Conservation (phyloP, 179 eudicot genomes). For the Gypsophila paniculata region DNA sequence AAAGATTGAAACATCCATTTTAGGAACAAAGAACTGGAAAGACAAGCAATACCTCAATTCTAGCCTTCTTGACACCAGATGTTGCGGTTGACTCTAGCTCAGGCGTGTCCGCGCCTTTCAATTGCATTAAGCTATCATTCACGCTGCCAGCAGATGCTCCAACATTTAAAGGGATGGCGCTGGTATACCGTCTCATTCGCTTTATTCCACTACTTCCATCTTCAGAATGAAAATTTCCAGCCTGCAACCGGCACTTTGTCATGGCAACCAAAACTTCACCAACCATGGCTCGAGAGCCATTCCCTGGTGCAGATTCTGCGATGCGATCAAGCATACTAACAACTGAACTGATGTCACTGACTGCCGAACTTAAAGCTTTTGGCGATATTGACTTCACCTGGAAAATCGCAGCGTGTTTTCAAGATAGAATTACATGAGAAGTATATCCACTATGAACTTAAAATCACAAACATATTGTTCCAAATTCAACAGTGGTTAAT, state of each 20-base stretch:
- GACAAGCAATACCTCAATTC: slow-evolving; percentile 52
- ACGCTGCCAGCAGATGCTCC: slow-evolving; percentile 66
- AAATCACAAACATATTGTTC: not conserved
- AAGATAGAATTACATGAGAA: not conserved
- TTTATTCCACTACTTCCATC: slow-evolving; percentile 70
- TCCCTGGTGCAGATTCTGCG: slow-evolving; percentile 97
- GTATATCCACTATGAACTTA: not conserved
- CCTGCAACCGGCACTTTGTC: slow-evolving; percentile 95
- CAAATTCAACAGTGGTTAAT: not conserved
- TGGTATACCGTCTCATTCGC: slow-evolving; percentile 80
- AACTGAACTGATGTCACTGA: slow-evolving; percentile 85
- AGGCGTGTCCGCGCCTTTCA: slow-evolving; percentile 51
- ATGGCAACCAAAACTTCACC: slow-evolving; percentile 98
- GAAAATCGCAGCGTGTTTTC: slow-evolving; percentile 2
- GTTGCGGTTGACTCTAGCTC: slow-evolving; percentile 90
- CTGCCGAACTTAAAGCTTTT: slow-evolving; percentile 59
- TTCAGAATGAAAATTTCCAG: slow-evolving; percentile 68
- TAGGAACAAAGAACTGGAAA: slow-evolving; percentile 7
- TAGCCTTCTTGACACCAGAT: slow-evolving; percentile 62
- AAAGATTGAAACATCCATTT: not conserved
- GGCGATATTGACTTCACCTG: slow-evolving; percentile 83
- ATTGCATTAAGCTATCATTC: slow-evolving; percentile 58
- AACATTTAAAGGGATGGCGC: slow-evolving; percentile 80
- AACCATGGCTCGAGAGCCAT: slow-evolving; percentile 95
- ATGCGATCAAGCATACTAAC: slow-evolving; percentile 90